phyloP scores from a whole-genome alignment of 208 protist genomes.

The Trypanosoma rangeli region DNA sequence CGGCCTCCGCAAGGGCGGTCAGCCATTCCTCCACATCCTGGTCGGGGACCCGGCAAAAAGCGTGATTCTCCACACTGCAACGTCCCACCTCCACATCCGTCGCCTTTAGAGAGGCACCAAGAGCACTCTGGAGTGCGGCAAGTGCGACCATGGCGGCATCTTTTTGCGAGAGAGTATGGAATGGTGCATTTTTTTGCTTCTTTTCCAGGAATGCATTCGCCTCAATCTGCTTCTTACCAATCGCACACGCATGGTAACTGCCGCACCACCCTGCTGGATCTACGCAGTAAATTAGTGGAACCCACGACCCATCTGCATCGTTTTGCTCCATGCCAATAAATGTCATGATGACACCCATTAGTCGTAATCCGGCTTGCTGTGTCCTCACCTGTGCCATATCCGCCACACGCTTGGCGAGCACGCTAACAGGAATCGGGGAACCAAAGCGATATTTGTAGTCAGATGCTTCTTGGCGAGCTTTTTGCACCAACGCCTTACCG shows the following conservation, averaged over 20 bases:
- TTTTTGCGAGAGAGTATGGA: constrained; percentile 73
- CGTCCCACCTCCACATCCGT: constrained; percentile 84
- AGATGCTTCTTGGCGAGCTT: constrained; percentile 94
- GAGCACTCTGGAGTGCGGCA: constrained; percentile 72
- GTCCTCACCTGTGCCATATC: constrained; percentile 98
- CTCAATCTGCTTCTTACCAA: constrained; percentile 96
- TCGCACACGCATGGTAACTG: constrained; percentile 89
- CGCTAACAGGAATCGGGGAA: constrained; percentile 94
- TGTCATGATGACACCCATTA: constrained; percentile 93
- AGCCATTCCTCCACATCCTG: constrained; percentile 85
- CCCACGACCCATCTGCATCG: constrained; percentile 65
- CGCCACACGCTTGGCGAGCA: constrained; percentile 96
- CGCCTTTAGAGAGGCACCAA: constrained; percentile 70
- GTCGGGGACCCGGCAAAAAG: constrained; percentile 66
- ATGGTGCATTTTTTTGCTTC: constrained; percentile 89
- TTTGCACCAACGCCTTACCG: constrained; percentile 90
- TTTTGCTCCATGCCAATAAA: constrained; percentile 94
- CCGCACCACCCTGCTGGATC: constrained; percentile 95
- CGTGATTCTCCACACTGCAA: constrained; percentile 36
- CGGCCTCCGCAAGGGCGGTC: constrained; percentile 82
- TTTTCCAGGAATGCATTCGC: constrained; percentile 96
- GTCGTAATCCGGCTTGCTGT: constrained; percentile 96
- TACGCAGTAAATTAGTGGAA: constrained; percentile 93
- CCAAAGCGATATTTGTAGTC: constrained; percentile 96
- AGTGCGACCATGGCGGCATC: constrained; percentile 86